Percentiles rank a stretch among this genome's conserved stretches.
These are phyloP conservation scores for Solanum paucissectum DNA, from an alignment of 257 asterid species.

Conservation along the genomic window DNA sequence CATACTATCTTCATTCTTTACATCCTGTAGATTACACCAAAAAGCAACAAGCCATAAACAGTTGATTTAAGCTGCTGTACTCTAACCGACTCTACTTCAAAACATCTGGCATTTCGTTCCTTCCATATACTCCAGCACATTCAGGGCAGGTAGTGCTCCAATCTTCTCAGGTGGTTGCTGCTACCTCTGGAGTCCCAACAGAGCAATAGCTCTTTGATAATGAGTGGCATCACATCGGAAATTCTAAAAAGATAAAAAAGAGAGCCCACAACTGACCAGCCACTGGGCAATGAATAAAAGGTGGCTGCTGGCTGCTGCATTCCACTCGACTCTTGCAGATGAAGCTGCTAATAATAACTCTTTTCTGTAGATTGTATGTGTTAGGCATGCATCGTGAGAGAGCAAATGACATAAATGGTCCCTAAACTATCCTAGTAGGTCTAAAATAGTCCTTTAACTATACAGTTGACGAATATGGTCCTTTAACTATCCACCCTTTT, in stretches of 20 bases:
- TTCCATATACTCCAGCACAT: conserved; percentile 12
- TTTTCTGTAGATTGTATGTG: not conserved
- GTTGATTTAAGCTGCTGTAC: not conserved
- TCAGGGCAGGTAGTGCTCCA: not conserved
- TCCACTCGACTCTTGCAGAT: not conserved
- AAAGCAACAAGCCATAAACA: not conserved
- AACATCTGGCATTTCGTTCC: not conserved
- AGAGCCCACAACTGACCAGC: not conserved
- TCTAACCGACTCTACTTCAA: not conserved
- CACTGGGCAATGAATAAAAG: not conserved
- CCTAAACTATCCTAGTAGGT: no score
- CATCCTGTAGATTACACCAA: not conserved
- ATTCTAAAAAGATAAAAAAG: not conserved
- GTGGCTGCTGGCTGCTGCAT: not conserved
- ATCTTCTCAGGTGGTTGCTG: not conserved
- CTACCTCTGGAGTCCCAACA: not conserved
- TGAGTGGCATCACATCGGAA: not conserved
- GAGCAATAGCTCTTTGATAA: not conserved
- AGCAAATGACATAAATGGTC: no score
- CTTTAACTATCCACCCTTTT: no score
- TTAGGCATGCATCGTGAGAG: not conserved
- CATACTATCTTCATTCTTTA: not conserved
- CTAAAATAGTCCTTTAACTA: no score
- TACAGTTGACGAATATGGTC: no score
- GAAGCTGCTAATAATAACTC: not conserved